Evolutionary conservation across 2,329 filamentous ascomycete genomes (phyloP).

Genomic region (Knoxdaviesia capensis): DNA sequence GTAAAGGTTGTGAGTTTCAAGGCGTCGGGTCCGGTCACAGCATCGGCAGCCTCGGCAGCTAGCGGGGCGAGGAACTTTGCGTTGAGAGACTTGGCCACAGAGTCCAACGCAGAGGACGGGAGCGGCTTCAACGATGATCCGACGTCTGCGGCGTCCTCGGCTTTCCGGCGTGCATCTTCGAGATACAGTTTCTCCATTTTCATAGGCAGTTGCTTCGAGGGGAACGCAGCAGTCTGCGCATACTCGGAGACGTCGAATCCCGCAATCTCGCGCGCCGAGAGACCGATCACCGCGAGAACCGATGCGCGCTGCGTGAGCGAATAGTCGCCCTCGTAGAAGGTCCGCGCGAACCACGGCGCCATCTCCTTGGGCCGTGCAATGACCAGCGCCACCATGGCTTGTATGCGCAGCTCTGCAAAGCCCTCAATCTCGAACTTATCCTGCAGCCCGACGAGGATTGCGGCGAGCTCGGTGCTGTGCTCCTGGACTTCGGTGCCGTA

Average conservation of each 20-base stretch:
- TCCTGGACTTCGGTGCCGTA: slow-evolving; percentile 79
- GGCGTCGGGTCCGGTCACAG: slow-evolving; percentile 56
- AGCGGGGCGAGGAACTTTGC: slow-evolving; percentile 61
- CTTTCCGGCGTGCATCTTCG: slow-evolving; percentile 6
- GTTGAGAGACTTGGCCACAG: slow-evolving; percentile 46
- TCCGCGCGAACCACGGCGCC: slow-evolving; percentile 65
- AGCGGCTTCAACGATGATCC: slow-evolving; percentile 26
- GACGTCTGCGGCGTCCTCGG: slow-evolving; percentile 5
- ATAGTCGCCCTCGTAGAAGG: slow-evolving; percentile 83
- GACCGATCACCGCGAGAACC: slow-evolving; percentile 61
- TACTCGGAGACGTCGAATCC: slow-evolving; percentile 45
- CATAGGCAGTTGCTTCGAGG: slow-evolving; percentile 59
- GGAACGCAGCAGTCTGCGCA: slow-evolving; percentile 37
- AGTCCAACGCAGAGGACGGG: slow-evolving; percentile 41
- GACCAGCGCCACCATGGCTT: slow-evolving; percentile 66
- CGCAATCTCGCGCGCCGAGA: slow-evolving; percentile 68
- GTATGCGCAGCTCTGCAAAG: slow-evolving; percentile 56
- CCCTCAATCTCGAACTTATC: slow-evolving; percentile 67
- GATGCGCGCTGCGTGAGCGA: slow-evolving; percentile 69
- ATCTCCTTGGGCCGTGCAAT: slow-evolving; percentile 57
- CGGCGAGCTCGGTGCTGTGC: slow-evolving; percentile 63
- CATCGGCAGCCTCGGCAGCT: slow-evolving; percentile 63
- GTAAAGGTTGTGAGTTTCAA: slow-evolving; percentile 85
- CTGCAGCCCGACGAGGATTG: slow-evolving; percentile 57
- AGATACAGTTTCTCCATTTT: slow-evolving; percentile 55